These are phyloP conservation scores for Curvularia verruculosa DNA, from an alignment of 2,329 filamentous ascomycete species.

Conservation along the genomic window DNA sequence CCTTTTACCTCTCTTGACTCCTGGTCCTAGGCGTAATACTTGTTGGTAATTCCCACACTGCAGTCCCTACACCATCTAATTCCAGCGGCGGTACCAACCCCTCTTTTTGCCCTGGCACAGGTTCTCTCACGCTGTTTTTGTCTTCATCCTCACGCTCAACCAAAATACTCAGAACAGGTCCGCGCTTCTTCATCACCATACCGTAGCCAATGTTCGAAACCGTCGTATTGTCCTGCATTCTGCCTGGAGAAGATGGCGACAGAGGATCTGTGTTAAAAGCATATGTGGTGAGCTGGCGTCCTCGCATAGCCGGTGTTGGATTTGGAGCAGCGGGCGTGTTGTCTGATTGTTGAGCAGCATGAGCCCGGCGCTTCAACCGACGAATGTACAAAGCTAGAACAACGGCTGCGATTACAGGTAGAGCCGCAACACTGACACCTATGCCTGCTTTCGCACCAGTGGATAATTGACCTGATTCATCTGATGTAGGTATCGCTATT, in stretches of 20 bases:
- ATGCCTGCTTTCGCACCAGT: slow-evolving; percentile 34
- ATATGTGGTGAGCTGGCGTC: neutral
- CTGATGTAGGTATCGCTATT: slow-evolving; percentile 18
- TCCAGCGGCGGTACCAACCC: slow-evolving; percentile 33
- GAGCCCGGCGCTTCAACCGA: slow-evolving; percentile 30
- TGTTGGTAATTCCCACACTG: slow-evolving; percentile 29
- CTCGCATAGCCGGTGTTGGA: neutral
- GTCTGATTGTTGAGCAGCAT: slow-evolving; percentile 8
- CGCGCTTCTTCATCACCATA: slow-evolving; percentile 27
- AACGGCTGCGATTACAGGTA: slow-evolving; percentile 22
- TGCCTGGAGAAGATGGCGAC: neutral
- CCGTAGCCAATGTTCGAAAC: slow-evolving; percentile 15
- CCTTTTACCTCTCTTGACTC: slow-evolving; percentile 19
- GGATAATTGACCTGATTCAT: slow-evolving; percentile 21
- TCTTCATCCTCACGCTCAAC: slow-evolving; percentile 33
- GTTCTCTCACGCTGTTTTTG: slow-evolving; percentile 18
- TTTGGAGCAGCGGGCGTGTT: neutral
- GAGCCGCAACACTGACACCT: slow-evolving; percentile 19
- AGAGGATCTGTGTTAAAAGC: slow-evolving; percentile 20
- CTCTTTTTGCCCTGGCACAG: slow-evolving; percentile 36
- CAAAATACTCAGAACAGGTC: slow-evolving; percentile 30
- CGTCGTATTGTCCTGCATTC: slow-evolving; percentile 4
- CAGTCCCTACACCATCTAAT: slow-evolving; percentile 26
- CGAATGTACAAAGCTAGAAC: slow-evolving; percentile 33
- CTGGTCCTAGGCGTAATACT: slow-evolving; percentile 28